Evolutionary conservation across 176 grass and related monocot genomes (phyloP), one percentile per base, ranked within the genome.

Genomic region (maize (Zea mays)): DNA sequence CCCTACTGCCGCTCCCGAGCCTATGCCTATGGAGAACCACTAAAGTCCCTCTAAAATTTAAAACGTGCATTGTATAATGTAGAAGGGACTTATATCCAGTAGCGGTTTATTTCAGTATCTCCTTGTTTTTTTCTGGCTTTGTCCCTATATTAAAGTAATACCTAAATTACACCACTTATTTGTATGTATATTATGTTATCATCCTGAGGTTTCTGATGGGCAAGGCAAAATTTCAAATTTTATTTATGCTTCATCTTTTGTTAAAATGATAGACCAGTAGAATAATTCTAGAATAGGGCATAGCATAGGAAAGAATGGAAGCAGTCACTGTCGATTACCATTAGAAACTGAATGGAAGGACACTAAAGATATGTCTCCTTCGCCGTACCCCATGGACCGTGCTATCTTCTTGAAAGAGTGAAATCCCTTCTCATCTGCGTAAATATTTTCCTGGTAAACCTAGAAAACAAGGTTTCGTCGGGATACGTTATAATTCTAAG

Each of bases 401-500:
- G 88, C 70, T 83, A 97, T 83, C 75, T 93, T 97, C 84, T 93
- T 97, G 85, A 97, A 97, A 73, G 88, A 97, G 71, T 75, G 93
- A 65, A 97, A 97, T 80, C 89, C 75, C 80, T 90, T 97, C 48
- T 89, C 37, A 15, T 78, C 55, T 8, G 77, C 80, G 81, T 91
- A 89, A 45, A 93, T 82, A 58, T 97, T 93, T 74, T 91, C 85
- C 83, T 97, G 93, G 39, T 93, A 97, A 74, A 97, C 93, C 93
- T 97, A 74, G 39, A 58, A 68, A 60, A 83, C 6, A 73, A 65
- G 37, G 41, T 64, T 73, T 71, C 5, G 43, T 57, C 7, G 0
- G 19, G 63, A 70, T 56, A 16, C 0, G n/a, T n/a, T n/a, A n/a
- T n/a, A n/a, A 62, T 62, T 42, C 38, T 17, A 35, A 60, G 66